phyloP scores from a whole-genome alignment of 1,284 basidiomycete genomes.

The Rhodotorula sp. region DNA sequence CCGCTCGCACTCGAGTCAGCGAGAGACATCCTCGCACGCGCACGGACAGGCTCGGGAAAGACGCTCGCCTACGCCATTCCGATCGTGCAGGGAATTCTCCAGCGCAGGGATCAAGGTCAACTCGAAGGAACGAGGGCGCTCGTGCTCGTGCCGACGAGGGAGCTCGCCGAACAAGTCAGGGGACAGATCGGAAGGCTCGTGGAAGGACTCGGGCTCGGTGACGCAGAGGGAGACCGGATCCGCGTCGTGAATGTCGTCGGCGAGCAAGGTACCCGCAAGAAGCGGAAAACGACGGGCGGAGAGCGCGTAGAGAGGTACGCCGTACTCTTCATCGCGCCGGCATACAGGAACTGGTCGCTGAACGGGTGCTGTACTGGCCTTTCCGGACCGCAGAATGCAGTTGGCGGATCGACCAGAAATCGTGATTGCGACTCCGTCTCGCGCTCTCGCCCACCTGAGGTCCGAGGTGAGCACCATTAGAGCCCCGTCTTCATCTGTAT shows the following conservation, averaged over 20 bases:
- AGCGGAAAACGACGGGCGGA: slow-evolving; percentile 52
- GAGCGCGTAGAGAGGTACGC: slow-evolving; percentile 73
- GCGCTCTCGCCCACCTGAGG: slow-evolving; percentile 73
- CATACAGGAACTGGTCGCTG: background rate
- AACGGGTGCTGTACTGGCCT: too few relatives aligned
- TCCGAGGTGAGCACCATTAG: slow-evolving; percentile 59
- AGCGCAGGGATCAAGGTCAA: slow-evolving; percentile 42
- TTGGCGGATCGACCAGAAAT: slow-evolving; percentile 91
- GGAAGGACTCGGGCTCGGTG: slow-evolving; percentile 51
- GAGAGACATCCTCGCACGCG: slow-evolving; percentile 87
- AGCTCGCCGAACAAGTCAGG: slow-evolving; percentile 63
- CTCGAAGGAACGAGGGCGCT: slow-evolving; percentile 68
- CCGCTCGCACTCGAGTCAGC: slow-evolving; percentile 78
- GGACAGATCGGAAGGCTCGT: slow-evolving; percentile 10
- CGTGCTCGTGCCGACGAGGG: slow-evolving; percentile 89
- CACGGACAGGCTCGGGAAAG: slow-evolving; percentile 94
- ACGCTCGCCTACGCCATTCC: slow-evolving; percentile 95
- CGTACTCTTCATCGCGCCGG: too few relatives aligned
- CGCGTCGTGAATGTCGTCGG: slow-evolving; percentile 73
- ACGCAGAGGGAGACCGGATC: slow-evolving; percentile 61
- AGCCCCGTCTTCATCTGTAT: background rate
- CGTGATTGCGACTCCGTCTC: slow-evolving; percentile 85
- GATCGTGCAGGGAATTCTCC: slow-evolving; percentile 79
- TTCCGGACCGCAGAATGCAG: slow-evolving; percentile 57
- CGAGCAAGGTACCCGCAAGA: slow-evolving; percentile 42